Conservation (phyloP, 2,329 filamentous ascomycete genomes). For the Lecanicillium sp. region DNA sequence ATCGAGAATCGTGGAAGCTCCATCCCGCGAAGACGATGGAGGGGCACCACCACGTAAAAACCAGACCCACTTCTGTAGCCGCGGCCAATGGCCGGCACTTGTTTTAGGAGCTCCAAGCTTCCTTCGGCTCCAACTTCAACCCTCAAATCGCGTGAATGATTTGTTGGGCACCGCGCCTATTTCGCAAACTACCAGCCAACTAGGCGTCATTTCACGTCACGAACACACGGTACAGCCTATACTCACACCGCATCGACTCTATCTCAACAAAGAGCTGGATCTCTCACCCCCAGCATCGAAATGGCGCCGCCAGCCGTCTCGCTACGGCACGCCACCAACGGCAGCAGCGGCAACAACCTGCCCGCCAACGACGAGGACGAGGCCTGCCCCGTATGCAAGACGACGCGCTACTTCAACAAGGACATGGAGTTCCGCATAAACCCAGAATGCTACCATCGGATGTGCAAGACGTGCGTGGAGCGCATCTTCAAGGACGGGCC, state of each 20-base stretch:
- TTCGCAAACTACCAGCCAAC: too few species aligned
- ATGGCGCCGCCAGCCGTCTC: constrained; percentile 6
- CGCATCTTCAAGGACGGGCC: constrained; percentile 90
- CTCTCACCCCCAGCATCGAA: neutral
- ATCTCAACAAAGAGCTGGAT: too few species aligned
- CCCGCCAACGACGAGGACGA: constrained; percentile 41
- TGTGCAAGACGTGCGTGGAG: constrained; percentile 94
- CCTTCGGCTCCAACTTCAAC: neutral
- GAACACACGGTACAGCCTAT: too few species aligned
- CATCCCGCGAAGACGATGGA: constrained; percentile 4
- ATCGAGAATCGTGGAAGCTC: constrained; percentile 6
- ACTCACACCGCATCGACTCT: too few species aligned
- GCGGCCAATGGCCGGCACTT: neutral
- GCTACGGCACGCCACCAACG: constrained; percentile 5
- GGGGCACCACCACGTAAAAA: constrained; percentile 1
- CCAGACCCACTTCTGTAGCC: constrained; percentile 2
- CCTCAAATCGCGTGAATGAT: neutral
- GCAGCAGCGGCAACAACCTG: constrained; percentile 3
- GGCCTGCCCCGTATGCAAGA: constrained; percentile 96
- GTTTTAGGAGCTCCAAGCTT: constrained; percentile 1
- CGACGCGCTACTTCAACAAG: constrained; percentile 87
- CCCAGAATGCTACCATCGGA: constrained; percentile 97
- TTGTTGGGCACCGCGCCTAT: neutral
- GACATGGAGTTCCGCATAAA: constrained; percentile 95
- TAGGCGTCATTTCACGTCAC: too few species aligned